Evolutionary conservation across 1,139 yeast genomes (phyloP).

Genomic region (Lodderomyces oxycetoniae): DNA sequence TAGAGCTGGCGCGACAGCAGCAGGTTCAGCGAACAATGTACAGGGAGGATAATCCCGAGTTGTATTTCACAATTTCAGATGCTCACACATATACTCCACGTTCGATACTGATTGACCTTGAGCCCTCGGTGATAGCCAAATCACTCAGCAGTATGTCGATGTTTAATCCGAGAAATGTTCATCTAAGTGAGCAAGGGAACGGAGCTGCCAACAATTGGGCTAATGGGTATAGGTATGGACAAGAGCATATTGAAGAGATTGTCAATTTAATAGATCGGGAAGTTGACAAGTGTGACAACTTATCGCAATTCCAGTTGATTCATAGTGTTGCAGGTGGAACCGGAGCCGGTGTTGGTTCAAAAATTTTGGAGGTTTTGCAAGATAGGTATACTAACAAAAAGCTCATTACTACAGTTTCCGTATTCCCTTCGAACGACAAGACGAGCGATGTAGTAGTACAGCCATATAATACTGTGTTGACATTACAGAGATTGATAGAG

Average conservation of each 20-base stretch:
- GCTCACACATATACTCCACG: slow-evolving; percentile 78
- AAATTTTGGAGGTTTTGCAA: slow-evolving; percentile 66
- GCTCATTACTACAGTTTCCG: slow-evolving; percentile 76
- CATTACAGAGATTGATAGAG: slow-evolving; percentile 76
- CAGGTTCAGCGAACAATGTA: slow-evolving; percentile 9
- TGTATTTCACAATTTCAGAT: slow-evolving; percentile 77
- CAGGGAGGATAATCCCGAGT: slow-evolving; percentile 72
- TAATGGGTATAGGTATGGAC: slow-evolving; percentile 78
- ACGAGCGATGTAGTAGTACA: slow-evolving; percentile 95
- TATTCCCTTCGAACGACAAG: slow-evolving; percentile 72
- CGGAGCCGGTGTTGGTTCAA: slow-evolving; percentile 92
- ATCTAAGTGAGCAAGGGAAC: slow-evolving; percentile 71
- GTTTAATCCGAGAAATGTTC: slow-evolving; percentile 81
- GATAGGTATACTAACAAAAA: slow-evolving; percentile 81
- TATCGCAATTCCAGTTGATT: slow-evolving; percentile 83
- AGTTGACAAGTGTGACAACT: slow-evolving; percentile 82
- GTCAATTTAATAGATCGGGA: slow-evolving; percentile 85
- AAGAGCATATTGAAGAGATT: slow-evolving; percentile 62
- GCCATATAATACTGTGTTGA: slow-evolving; percentile 85
- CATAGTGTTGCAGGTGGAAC: slow-evolving; percentile 99
- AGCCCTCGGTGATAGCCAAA: slow-evolving; percentile 81
- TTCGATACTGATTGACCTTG: slow-evolving; percentile 78
- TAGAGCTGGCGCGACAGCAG: background rate
- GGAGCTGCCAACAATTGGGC: slow-evolving; percentile 98
- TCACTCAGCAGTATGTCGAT: slow-evolving; percentile 56